These are phyloP conservation scores for Aspergillus chevalieri DNA, from an alignment of 2,329 filamentous ascomycete species.

Conservation along the genomic window DNA sequence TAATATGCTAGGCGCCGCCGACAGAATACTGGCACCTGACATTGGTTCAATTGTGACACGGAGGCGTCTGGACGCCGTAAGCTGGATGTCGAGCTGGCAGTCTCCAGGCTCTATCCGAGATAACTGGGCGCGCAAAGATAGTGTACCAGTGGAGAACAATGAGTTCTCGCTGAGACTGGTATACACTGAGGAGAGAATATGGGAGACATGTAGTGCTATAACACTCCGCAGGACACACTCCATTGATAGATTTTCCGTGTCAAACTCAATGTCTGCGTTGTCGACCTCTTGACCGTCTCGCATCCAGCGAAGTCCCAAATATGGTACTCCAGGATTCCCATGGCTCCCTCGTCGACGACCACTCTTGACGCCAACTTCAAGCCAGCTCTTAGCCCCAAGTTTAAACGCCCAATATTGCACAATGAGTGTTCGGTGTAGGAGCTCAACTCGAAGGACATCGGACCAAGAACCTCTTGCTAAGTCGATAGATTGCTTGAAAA, in stretches of 20 bases:
- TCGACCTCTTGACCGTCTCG: conserved; percentile 70
- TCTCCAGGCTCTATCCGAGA: conserved; percentile 59
- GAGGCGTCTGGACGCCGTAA: conserved; percentile 58
- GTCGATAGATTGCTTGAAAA: conserved; percentile 68
- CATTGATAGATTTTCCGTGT: conserved; percentile 62
- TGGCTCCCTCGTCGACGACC: conserved; percentile 12
- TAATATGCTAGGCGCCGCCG: conserved; percentile 55
- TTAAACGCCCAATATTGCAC: conserved; percentile 85
- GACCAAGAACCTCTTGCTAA: conserved; percentile 69
- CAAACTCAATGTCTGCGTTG: conserved; percentile 60
- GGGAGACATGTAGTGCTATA: conserved; percentile 67
- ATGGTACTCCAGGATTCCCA: conserved; percentile 19
- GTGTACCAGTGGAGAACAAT: conserved; percentile 56
- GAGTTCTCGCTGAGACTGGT: conserved; percentile 53
- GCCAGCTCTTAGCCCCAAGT: conserved; percentile 74
- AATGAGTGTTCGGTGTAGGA: conserved; percentile 71
- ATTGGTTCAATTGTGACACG: conserved; percentile 67
- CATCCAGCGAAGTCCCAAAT: conserved; percentile 64
- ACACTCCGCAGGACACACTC: conserved; percentile 68
- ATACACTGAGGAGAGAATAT: conserved; percentile 64
- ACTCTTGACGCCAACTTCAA: conserved; percentile 68
- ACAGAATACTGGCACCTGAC: conserved; percentile 68
- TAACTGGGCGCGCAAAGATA: conserved; percentile 53
- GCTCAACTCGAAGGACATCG: conserved; percentile 68
- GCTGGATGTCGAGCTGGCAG: conserved; percentile 62